Conservation (phyloP, 2,329 filamentous ascomycete genomes). For the Penicillium concentricum region DNA sequence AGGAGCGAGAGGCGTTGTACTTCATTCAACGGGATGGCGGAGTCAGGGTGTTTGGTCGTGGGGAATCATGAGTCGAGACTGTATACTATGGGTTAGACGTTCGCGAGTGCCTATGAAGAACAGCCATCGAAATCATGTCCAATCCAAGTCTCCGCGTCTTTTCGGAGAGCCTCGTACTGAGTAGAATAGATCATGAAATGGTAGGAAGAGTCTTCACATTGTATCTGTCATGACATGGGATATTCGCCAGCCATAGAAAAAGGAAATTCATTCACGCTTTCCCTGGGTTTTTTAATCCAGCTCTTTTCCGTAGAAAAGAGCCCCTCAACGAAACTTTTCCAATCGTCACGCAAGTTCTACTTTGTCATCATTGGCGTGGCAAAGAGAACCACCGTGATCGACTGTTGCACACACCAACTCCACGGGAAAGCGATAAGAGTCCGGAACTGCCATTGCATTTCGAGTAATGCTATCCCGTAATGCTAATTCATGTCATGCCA, state of each 20-base stretch:
- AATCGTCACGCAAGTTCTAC: slow-evolving; percentile 22
- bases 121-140: neutral
- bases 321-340: slow-evolving; percentile 30
- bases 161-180: neutral
- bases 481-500: slow-evolving; percentile 41
- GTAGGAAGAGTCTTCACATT: slow-evolving; percentile 38
- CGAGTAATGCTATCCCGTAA: slow-evolving; percentile 34
- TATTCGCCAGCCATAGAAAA: slow-evolving; percentile 40
- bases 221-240: slow-evolving; percentile 38
- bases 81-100: slow-evolving; percentile 5
- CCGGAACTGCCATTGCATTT: slow-evolving; percentile 35
- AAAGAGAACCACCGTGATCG: slow-evolving; percentile 32
- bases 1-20: slow-evolving; percentile 75
- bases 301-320: slow-evolving; percentile 22
- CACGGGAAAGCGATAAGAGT: slow-evolving; percentile 36
- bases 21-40: slow-evolving; percentile 75
- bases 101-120: neutral
- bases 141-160: neutral
- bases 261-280: slow-evolving; percentile 41
- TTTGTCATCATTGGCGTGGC: slow-evolving; percentile 22
- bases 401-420: slow-evolving; percentile 36
- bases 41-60: slow-evolving; percentile 81
- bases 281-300: slow-evolving; percentile 31
- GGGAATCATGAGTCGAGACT: slow-evolving; percentile 51
- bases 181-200: slow-evolving; percentile 13